Conservation (phyloP, 1,139 yeast genomes). For the Citeromyces siamensis region DNA sequence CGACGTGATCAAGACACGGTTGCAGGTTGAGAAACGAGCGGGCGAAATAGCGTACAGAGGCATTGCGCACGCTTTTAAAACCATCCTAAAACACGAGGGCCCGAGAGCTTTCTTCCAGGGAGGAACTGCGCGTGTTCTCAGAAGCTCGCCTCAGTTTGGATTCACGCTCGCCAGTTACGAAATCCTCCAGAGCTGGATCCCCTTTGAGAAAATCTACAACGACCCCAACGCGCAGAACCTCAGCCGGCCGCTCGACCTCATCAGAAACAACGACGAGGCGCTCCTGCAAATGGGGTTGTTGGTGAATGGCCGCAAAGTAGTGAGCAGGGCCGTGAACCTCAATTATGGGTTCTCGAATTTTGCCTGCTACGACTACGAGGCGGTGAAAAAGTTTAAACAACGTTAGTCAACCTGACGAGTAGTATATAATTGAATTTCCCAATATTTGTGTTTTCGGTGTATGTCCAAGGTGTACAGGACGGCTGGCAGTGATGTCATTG, state of each 20-base stretch:
- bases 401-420: slow-evolving; percentile 45
- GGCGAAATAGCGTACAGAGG: slow-evolving; percentile 74
- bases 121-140: slow-evolving; percentile 85
- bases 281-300: slow-evolving; percentile 1
- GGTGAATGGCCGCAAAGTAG: slow-evolving; percentile 14
- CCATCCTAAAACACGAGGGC: slow-evolving; percentile 57
- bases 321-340: slow-evolving; percentile 15
- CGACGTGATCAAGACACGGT: slow-evolving; percentile 91
- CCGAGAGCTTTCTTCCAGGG: slow-evolving; percentile 84
- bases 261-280: neutral
- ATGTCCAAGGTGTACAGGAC: too few relatives aligned
- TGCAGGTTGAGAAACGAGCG: slow-evolving; percentile 73
- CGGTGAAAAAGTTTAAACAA: slow-evolving; percentile 8
- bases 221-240: slow-evolving; percentile 11
- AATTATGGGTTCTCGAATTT: slow-evolving; percentile 17
- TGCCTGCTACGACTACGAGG: slow-evolving; percentile 14
- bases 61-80: slow-evolving; percentile 61
- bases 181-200: slow-evolving; percentile 53
- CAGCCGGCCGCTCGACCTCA: neutral
- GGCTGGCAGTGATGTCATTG: too few relatives aligned
- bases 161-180: slow-evolving; percentile 96
- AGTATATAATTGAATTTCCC: slow-evolving; percentile 35
- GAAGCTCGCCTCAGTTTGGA: slow-evolving; percentile 97
- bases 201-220: slow-evolving; percentile 25
- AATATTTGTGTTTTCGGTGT: too few relatives aligned